Evolutionary conservation across 202 grass and related monocot species (phyloP).

Genomic region (Brachypodium distachyon): DNA sequence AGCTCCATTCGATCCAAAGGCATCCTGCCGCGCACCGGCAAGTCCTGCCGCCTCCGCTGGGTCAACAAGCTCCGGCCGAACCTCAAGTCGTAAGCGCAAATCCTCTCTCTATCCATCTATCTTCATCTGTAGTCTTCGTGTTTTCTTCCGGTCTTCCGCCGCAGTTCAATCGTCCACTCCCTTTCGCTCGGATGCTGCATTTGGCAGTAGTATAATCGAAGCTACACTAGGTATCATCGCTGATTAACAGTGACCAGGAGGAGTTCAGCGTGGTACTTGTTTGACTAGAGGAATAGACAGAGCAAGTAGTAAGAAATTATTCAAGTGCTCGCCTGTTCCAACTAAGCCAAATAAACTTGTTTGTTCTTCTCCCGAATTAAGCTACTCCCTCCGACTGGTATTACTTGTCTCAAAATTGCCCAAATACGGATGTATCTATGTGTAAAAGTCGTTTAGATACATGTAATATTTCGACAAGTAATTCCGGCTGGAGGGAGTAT

Average conservation of each 20-base stretch:
- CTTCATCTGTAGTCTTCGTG: neutral
- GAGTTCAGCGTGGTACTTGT: no score
- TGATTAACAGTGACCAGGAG: neutral
- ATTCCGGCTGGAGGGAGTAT: no score
- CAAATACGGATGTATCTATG: no score
- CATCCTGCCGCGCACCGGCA: constrained; percentile 57
- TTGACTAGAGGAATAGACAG: neutral
- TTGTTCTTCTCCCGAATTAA: neutral
- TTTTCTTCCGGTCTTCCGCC: neutral
- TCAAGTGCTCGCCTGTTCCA: neutral
- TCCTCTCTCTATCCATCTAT: neutral
- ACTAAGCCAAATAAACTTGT: neutral
- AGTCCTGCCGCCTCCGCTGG: constrained; percentile 82
- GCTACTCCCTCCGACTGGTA: no score
- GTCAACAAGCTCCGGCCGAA: constrained; percentile 73
- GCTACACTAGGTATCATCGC: neutral
- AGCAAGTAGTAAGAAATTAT: no score
- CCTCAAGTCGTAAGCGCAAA: constrained; percentile 47
- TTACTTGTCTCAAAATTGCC: no score
- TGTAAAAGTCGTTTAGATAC: no score
- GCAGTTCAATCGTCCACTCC: neutral
- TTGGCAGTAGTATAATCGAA: neutral
- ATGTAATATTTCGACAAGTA: no score
- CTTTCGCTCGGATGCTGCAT: neutral
- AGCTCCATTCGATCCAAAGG: constrained; percentile 91